phyloP scores from a whole-genome alignment of 352 stramenopile genomes.

The Peronospora farinosa region DNA sequence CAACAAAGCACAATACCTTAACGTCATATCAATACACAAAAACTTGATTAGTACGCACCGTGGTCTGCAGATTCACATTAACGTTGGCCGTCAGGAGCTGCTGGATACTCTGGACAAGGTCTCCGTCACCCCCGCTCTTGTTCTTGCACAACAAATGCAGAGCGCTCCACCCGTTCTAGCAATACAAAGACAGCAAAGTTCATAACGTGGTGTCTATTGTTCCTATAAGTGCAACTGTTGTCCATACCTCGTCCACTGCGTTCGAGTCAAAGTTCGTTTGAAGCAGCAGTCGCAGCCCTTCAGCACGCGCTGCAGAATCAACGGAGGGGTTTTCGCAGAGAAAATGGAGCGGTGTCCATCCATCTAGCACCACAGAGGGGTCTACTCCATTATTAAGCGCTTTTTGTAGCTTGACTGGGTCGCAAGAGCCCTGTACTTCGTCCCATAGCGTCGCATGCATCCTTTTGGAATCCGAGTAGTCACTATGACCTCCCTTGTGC shows the following conservation, averaged over 20 bases:
- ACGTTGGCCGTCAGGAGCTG: slow-evolving; percentile 38
- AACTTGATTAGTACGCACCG: slow-evolving; percentile 17
- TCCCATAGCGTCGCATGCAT: slow-evolving; percentile 51
- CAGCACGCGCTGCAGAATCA: slow-evolving; percentile 30
- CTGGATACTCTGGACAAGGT: slow-evolving; percentile 37
- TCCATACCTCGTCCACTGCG: slow-evolving; percentile 57
- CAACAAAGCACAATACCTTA: neutral
- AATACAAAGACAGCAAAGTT: neutral
- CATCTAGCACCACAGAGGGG: slow-evolving; percentile 36
- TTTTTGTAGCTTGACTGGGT: slow-evolving; percentile 33
- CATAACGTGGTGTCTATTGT: neutral
- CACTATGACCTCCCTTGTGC: neutral
- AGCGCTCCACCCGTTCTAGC: slow-evolving; percentile 57
- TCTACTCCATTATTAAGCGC: slow-evolving; percentile 19
- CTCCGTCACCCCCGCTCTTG: slow-evolving; percentile 28
- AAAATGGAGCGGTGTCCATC: slow-evolving; percentile 77
- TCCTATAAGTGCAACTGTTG: neutral
- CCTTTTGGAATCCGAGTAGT: neutral
- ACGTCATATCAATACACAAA: neutral
- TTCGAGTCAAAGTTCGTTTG: slow-evolving; percentile 37
- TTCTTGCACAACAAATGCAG: slow-evolving; percentile 69
- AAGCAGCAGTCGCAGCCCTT: slow-evolving; percentile 39
- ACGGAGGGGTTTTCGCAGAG: slow-evolving; percentile 57
- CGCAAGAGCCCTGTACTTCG: slow-evolving; percentile 58
- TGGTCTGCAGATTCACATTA: slow-evolving; percentile 33